Conservation (phyloP, 2,329 filamentous ascomycete species). For the Pseudogymnoascus sp. region DNA sequence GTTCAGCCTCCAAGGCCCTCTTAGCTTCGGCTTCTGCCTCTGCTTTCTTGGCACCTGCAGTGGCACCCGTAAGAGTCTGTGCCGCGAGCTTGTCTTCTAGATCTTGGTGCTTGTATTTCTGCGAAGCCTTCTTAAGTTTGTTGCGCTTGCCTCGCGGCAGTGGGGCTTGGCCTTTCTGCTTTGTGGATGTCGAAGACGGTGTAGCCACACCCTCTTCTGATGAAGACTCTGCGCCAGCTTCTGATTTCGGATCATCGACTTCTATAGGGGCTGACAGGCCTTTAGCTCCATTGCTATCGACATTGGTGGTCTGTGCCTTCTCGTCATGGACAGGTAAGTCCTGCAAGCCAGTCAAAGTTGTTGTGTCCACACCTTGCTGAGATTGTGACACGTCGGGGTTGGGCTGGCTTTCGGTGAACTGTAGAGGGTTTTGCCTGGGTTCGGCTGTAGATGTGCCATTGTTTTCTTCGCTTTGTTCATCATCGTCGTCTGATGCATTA, state of each 20-base stretch:
- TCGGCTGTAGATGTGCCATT: slow-evolving; percentile 24
- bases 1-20: slow-evolving; percentile 62
- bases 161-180: slow-evolving; percentile 38
- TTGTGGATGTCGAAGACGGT: slow-evolving; percentile 28
- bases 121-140: slow-evolving; percentile 80
- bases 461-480: slow-evolving; percentile 22
- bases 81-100: slow-evolving; percentile 84
- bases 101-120: slow-evolving; percentile 90
- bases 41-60: slow-evolving; percentile 57
- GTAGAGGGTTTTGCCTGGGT: slow-evolving; percentile 5
- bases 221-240: slow-evolving; percentile 17
- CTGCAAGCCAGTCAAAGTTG: slow-evolving; percentile 18
- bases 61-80: slow-evolving; percentile 77
- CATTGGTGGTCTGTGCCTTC: background rate
- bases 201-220: slow-evolving; percentile 24
- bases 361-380: slow-evolving; percentile 25
- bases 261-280: background rate
- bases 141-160: slow-evolving; percentile 67
- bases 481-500: slow-evolving; percentile 23
- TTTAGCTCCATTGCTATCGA: background rate
- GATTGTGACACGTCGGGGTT: slow-evolving; percentile 17
- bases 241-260: slow-evolving; percentile 33
- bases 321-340: slow-evolving; percentile 14
- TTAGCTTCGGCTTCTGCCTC: slow-evolving; percentile 64
- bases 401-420: slow-evolving; percentile 7